These are phyloP conservation scores for Brasenia schreberi DNA, from an alignment of 164 flowering plant species.

Conservation along the genomic window DNA sequence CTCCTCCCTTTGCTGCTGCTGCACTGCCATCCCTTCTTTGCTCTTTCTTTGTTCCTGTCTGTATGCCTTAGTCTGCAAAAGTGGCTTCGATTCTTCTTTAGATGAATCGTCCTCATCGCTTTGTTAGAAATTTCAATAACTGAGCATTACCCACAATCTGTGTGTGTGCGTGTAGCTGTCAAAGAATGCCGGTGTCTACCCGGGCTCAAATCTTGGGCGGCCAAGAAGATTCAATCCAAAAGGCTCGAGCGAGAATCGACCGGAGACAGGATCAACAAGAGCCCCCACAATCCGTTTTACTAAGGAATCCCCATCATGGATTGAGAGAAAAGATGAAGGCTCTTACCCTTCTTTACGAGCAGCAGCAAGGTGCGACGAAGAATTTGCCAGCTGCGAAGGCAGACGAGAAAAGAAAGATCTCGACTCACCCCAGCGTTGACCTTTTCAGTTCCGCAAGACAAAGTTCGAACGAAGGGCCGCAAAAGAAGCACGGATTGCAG, in stretches of 20 bases:
- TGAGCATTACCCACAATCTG: too few relatives aligned
- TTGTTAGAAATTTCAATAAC: too few relatives aligned
- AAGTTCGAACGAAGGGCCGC: neutral
- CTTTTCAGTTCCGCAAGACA: conserved; percentile 22
- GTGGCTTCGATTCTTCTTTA: too few relatives aligned
- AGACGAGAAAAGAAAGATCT: conserved; percentile 17
- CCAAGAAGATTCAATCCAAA: conserved; percentile 19
- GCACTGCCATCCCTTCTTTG: neutral
- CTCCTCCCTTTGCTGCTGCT: neutral
- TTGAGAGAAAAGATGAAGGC: conserved; percentile 88
- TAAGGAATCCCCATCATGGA: conserved; percentile 70
- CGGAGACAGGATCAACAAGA: conserved; percentile 17
- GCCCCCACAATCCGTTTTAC: conserved; percentile 8
- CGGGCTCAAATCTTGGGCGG: conserved; percentile 31
- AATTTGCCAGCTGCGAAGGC: conserved; percentile 14
- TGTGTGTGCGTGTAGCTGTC: neutral
- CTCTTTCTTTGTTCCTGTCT: too few relatives aligned
- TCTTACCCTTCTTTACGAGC: conserved; percentile 66
- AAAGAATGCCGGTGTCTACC: conserved; percentile 59
- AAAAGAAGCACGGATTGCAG: neutral
- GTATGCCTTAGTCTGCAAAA: too few relatives aligned
- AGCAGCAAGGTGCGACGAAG: conserved; percentile 43
- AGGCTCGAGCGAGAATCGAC: conserved; percentile 5
- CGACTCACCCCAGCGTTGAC: conserved; percentile 38
- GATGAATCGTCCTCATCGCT: too few relatives aligned